A percentile compares a stretch with the other conserved stretches of the same genome.
These are phyloP conservation scores for Amauroascus niger DNA, from an alignment of 2,329 filamentous ascomycete species.

Conservation along the genomic window DNA sequence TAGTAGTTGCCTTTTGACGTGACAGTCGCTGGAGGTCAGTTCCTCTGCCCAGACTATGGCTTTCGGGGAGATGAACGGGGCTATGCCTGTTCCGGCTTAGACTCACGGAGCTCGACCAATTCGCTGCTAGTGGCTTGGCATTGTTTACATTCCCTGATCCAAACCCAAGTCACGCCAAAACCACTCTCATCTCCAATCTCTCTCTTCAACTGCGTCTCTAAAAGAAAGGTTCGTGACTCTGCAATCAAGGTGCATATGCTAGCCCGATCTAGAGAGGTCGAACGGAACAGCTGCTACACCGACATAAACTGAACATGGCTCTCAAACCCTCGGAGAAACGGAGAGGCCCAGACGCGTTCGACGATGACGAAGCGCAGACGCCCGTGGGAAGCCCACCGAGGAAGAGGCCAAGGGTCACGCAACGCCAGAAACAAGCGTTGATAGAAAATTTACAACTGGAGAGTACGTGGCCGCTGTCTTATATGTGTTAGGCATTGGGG, in stretches of 20 bases:
- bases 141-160: conserved; percentile 15
- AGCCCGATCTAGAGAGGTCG: neutral
- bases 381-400: conserved; percentile 51
- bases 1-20: neutral
- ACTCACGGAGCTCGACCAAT: neutral
- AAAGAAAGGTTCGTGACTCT: neutral
- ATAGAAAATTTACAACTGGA: conserved; percentile 86
- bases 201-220: neutral
- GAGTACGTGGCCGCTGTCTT: conserved; percentile 46
- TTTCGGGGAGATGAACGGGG: neutral
- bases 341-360: conserved; percentile 30
- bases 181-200: neutral
- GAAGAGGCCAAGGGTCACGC: conserved; percentile 54
- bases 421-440: conserved; percentile 71
- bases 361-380: conserved; percentile 38
- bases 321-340: conserved; percentile 29
- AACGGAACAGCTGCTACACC: neutral
- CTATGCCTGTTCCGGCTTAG: conserved; percentile 12
- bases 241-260: neutral
- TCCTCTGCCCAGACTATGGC: neutral
- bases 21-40: neutral
- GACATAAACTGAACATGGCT: conserved; percentile 26
- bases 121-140: conserved; percentile 6
- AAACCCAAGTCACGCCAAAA: neutral
- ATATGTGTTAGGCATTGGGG: conserved; percentile 11